These are phyloP conservation scores for Ehretia macrophylla DNA, from an alignment of 257 asterid genomes.

Conservation along the genomic window DNA sequence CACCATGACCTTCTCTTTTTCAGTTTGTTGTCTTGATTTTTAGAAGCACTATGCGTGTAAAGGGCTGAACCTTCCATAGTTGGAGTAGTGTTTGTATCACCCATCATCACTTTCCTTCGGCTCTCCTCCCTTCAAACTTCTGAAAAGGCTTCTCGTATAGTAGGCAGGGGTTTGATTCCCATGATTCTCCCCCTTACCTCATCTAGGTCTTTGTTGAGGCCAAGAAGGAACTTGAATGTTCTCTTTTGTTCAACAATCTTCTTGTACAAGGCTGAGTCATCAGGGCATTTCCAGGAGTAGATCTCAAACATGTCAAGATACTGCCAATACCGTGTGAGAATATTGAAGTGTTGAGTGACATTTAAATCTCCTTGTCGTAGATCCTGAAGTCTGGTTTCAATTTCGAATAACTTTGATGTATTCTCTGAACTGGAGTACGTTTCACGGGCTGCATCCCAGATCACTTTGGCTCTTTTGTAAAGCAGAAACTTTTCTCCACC, in stretches of 20 bases:
- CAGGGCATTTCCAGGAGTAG: neutral
- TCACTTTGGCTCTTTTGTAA: neutral
- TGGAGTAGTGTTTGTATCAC: too few relatives aligned
- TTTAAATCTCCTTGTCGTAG: neutral
- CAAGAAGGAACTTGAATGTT: too few relatives aligned
- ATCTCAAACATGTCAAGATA: neutral
- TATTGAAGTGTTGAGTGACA: neutral
- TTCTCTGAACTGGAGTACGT: neutral
- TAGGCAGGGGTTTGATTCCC: neutral
- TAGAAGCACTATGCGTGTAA: neutral
- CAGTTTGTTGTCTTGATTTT: neutral
- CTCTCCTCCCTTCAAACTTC: slow-evolving; percentile 1
- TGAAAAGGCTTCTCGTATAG: neutral
- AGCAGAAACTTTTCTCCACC: neutral
- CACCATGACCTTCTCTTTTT: slow-evolving; percentile 2
- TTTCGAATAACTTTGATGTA: neutral
- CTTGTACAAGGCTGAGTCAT: neutral
- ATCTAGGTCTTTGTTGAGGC: too few relatives aligned
- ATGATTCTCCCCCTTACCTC: slow-evolving; percentile 9
- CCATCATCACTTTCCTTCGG: neutral
- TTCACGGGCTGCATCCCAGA: neutral
- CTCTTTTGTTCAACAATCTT: neutral
- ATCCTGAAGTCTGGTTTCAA: neutral
- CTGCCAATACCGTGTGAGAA: too few relatives aligned
- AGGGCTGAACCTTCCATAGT: neutral